phyloP scores from a whole-genome alignment of 1,139 yeast genomes.

The Sugiyamaella neomexicana region DNA sequence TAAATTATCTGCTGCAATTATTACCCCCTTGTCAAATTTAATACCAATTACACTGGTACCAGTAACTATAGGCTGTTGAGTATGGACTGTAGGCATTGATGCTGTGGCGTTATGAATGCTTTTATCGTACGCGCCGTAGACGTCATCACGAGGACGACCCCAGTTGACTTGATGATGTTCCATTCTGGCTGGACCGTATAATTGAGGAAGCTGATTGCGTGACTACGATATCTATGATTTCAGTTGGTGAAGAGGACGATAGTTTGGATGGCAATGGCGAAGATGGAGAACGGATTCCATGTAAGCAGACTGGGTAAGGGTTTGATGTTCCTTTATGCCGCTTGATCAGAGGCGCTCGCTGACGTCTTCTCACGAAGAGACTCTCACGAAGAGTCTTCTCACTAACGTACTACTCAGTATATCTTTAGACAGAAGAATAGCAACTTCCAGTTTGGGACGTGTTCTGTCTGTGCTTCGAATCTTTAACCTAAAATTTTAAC shows the following conservation, averaged over 20 bases:
- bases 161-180: constrained; percentile 92
- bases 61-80: constrained; percentile 93
- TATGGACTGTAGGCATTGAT: constrained; percentile 70
- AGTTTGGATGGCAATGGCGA: neutral
- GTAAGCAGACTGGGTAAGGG: neutral
- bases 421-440: too few relatives aligned
- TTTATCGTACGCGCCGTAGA: constrained; percentile 77
- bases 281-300: neutral
- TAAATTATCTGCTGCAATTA: constrained; percentile 92
- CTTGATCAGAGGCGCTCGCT: neutral
- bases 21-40: constrained; percentile 85
- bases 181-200: constrained; percentile 48
- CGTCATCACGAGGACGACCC: constrained; percentile 89
- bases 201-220: neutral
- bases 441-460: neutral
- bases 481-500: too few relatives aligned
- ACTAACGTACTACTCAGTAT: too few relatives aligned
- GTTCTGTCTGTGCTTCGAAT: neutral
- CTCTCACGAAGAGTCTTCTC: too few relatives aligned
- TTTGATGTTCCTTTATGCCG: neutral
- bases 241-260: neutral
- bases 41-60: constrained; percentile 94
- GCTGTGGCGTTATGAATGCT: constrained; percentile 63
- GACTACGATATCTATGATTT: neutral
- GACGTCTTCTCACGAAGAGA: neutral